A percentile compares a stretch with the other conserved stretches of the same genome.
Evolutionary conservation across 192 early-diverging fungal genomes (phyloP).

Genomic region (Endogone sp.): DNA sequence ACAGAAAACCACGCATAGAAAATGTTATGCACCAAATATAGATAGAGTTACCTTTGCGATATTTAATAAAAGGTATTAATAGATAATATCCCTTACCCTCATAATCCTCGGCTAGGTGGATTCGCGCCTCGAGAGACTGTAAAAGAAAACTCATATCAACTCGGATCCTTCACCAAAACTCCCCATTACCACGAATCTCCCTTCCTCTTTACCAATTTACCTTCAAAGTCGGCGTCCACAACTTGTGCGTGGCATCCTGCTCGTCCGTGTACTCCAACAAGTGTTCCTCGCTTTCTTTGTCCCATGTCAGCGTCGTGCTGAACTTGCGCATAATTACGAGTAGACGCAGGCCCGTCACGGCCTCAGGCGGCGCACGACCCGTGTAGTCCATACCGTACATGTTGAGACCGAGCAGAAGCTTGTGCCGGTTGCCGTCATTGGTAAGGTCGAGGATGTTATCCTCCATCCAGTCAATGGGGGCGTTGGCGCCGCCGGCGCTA

Average conservation of each 20-base stretch:
- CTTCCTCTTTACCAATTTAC: slow-evolving; percentile 8
- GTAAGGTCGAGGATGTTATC: slow-evolving; percentile 32
- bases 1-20: not conserved
- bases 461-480: slow-evolving; percentile 34
- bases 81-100: slow-evolving; percentile 6
- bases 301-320: slow-evolving; percentile 13
- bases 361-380: slow-evolving; percentile 1
- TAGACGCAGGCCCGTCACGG: slow-evolving; percentile 15
- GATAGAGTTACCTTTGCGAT: too few relatives aligned
- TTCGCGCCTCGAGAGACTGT: slow-evolving; percentile 21
- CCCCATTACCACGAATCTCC: too few relatives aligned
- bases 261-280: slow-evolving; percentile 21
- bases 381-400: slow-evolving; percentile 28
- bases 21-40: too few relatives aligned
- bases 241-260: slow-evolving; percentile 7
- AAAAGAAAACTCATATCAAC: too few relatives aligned
- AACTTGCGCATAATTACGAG: slow-evolving; percentile 5
- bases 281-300: slow-evolving; percentile 14
- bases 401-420: slow-evolving; percentile 33
- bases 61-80: not conserved
- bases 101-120: slow-evolving; percentile 34
- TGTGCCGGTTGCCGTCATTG: slow-evolving; percentile 16
- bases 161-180: too few relatives aligned
- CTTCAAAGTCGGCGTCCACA: slow-evolving; percentile 4
- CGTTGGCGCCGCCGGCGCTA: slow-evolving; percentile 23